These are phyloP conservation scores for Trametes cingulata DNA, from an alignment of 768 basidiomycete species.

Conservation along the genomic window DNA sequence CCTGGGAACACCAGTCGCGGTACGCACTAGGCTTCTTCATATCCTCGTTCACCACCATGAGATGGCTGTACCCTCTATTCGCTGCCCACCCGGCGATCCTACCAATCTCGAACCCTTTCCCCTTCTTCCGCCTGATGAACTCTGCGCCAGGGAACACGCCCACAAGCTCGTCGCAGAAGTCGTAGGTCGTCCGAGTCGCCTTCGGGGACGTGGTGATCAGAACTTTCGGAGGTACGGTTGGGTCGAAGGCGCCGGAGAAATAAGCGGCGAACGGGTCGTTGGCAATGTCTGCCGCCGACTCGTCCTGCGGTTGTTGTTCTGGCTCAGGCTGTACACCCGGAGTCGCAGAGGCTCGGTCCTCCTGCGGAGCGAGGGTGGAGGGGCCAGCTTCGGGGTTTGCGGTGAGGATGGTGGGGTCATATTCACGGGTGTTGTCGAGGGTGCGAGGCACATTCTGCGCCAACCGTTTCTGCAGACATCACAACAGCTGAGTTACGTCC, in stretches of 20 bases:
- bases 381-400: constrained; percentile 43
- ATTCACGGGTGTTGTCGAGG: constrained; percentile 90
- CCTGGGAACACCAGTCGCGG: too few relatives aligned
- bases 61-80: constrained; percentile 81
- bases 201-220: constrained; percentile 89
- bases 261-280: constrained; percentile 79
- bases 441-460: constrained; percentile 87
- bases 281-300: constrained; percentile 66
- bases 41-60: constrained; percentile 95
- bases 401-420: constrained; percentile 67
- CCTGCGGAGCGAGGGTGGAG: constrained; percentile 18
- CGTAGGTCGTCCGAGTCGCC: constrained; percentile 85
- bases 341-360: constrained; percentile 34
- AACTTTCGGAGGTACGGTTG: constrained; percentile 78
- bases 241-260: constrained; percentile 67
- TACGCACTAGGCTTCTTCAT: constrained; percentile 87
- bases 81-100: constrained; percentile 93
- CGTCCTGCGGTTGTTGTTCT: constrained; percentile 46
- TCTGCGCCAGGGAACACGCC: constrained; percentile 92
- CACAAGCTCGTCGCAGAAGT: constrained; percentile 90
- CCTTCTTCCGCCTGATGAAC: constrained; percentile 82
- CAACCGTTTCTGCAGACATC: constrained; percentile 64
- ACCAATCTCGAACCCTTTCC: constrained; percentile 89
- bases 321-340: constrained; percentile 21
- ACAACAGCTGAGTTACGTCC: not conserved